phyloP scores from a whole-genome alignment of 768 basidiomycete genomes.

The Panus rudis region DNA sequence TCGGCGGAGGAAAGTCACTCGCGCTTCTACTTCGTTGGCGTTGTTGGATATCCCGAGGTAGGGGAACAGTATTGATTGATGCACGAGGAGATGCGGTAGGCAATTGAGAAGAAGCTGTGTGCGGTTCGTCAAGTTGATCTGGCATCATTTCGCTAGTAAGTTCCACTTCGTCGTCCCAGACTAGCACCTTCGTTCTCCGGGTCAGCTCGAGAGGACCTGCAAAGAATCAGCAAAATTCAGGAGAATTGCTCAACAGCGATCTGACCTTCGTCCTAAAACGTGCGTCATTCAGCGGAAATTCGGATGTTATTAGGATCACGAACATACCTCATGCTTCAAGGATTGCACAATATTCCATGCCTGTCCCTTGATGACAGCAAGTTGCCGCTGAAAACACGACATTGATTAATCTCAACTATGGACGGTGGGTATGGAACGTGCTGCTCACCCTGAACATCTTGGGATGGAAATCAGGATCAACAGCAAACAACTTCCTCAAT shows the following conservation, averaged over 20 bases:
- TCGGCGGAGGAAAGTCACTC: conserved; percentile 70
- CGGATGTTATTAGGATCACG: conserved; percentile 1
- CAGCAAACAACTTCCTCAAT: conserved; percentile 66
- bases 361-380: conserved; percentile 92
- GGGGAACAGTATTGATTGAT: conserved; percentile 57
- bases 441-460: conserved; percentile 75
- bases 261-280: conserved; percentile 64
- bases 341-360: conserved; percentile 89
- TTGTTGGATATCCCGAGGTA: conserved; percentile 42
- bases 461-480: conserved; percentile 83
- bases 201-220: conserved; percentile 87
- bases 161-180: conserved; percentile 85
- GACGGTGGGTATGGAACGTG: neutral
- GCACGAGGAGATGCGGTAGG: conserved; percentile 44
- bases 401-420: conserved; percentile 5
- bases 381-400: conserved; percentile 51
- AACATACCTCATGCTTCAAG: conserved; percentile 62
- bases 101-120: no score
- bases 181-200: conserved; percentile 69
- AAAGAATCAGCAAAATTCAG: conserved; percentile 7
- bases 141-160: conserved; percentile 47
- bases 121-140: conserved; percentile 27
- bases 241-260: neutral
- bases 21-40: conserved; percentile 54
- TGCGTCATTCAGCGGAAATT: no score